phyloP scores from a whole-genome alignment of 2,329 filamentous ascomycete species.

The Ophiostoma angusticollis region DNA sequence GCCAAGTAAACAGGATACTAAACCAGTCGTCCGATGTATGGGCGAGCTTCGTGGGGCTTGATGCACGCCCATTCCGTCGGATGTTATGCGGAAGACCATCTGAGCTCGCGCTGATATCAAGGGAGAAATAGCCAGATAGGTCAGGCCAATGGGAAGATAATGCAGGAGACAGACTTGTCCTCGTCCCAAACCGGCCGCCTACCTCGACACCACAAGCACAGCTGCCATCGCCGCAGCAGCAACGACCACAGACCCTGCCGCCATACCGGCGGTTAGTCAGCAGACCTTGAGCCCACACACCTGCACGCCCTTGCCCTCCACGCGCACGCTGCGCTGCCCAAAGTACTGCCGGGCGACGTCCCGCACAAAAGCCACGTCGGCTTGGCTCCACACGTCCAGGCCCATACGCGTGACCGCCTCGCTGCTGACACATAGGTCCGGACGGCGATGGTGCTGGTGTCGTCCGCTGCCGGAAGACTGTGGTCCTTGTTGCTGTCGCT shows the following conservation, averaged over 20 bases:
- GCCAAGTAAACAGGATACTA: too few species aligned
- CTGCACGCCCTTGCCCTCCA: conserved; percentile 57
- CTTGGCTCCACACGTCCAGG: conserved; percentile 62
- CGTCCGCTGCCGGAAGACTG: conserved; percentile 20
- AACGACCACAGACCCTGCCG: background rate
- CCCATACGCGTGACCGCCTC: conserved; percentile 60
- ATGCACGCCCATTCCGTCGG: too few species aligned
- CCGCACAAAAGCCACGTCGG: conserved; percentile 55
- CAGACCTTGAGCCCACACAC: conserved; percentile 64
- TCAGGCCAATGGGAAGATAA: too few species aligned
- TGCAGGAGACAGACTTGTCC: too few species aligned
- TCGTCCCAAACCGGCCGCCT: too few species aligned
- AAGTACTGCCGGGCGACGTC: conserved; percentile 55
- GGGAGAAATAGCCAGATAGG: too few species aligned
- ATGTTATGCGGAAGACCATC: too few species aligned
- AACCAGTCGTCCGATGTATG: too few species aligned
- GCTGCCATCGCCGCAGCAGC: background rate
- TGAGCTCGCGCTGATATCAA: too few species aligned
- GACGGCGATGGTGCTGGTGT: conserved; percentile 22
- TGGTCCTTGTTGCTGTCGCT: conserved; percentile 16
- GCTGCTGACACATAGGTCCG: conserved; percentile 42
- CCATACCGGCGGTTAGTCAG: conserved; percentile 23
- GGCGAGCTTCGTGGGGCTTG: too few species aligned
- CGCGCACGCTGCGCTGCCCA: conserved; percentile 40
- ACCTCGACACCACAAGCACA: too few species aligned